Evolutionary conservation across 176 grass and related monocot genomes (phyloP), one percentile per base, ranked within the genome.

Genomic region (Oryza australiensis): DNA sequence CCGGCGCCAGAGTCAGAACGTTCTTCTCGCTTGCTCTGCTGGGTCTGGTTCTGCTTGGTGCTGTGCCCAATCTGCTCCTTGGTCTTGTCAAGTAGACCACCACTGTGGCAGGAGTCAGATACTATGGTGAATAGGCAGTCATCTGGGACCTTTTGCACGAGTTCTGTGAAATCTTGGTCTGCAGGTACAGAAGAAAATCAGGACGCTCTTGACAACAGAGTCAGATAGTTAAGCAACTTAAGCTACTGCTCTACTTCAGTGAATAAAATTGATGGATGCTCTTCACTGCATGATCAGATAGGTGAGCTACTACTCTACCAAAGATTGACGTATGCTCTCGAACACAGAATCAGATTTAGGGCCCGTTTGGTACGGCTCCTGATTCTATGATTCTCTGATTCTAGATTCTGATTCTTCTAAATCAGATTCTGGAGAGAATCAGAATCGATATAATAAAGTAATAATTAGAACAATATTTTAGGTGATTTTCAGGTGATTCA

Each of bases 61-160:
- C 91, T 93, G 66, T 93, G 76, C 0, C 96, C 96, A 12, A 99
- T 93, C 83, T 99, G 96, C 68, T 95, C 96, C 85, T 99, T 99
- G 24, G 92, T 72, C 63, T 88, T 84, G 70, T 93, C 93, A 8
- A 99, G 75, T 9, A 99, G 85, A 69, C 96, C 96, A 5, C 96
- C 91, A 7, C 93, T 99, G 87, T 99, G 96, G 87, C 96, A 99
- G 35, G 93, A 95, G 64, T 95, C 93, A 0, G 89, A 92, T 12
- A 99, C 92, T 20, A 93, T 91, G 14, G 96, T 95, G 82, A 98
- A 91, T 38, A 73, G 35, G 64, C 92, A 94, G 69, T 85, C 90
- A 70, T 86, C 57, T 0, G 88, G 96, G 38, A 95, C 85, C 48
- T 93, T 91, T 2, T 78, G 64, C 46, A 98, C 93, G 0, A 95